These are phyloP conservation scores for Daldinia sp. DNA, from an alignment of 2,329 filamentous ascomycete species.

Conservation along the genomic window DNA sequence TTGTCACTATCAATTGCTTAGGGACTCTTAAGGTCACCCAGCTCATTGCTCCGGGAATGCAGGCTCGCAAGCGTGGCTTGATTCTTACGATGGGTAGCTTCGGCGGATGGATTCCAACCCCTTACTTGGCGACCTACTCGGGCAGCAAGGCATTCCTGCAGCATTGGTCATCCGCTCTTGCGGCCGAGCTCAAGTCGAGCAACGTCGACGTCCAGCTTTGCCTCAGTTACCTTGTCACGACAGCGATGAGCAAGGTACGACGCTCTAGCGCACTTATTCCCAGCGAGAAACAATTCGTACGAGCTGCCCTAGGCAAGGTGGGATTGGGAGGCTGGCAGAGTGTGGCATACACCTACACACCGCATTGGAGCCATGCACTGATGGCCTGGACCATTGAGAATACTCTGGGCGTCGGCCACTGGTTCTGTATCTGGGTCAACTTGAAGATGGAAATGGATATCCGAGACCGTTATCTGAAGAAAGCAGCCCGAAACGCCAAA, in stretches of 20 bases:
- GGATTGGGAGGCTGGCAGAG: slow-evolving; percentile 83
- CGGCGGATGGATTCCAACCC: slow-evolving; percentile 90
- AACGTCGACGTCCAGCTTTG: slow-evolving; percentile 92
- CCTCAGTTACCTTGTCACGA: slow-evolving; percentile 92
- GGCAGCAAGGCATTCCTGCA: slow-evolving; percentile 98
- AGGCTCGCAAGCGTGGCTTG: slow-evolving; percentile 84
- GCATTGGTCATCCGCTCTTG: slow-evolving; percentile 91
- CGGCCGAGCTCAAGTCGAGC: slow-evolving; percentile 81
- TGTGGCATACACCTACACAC: slow-evolving; percentile 86
- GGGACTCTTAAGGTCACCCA: slow-evolving; percentile 91
- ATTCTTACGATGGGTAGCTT: slow-evolving; percentile 98
- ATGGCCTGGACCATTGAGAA: slow-evolving; percentile 85
- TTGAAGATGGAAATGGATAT: slow-evolving; percentile 84
- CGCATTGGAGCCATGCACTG: slow-evolving; percentile 91
- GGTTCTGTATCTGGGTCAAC: slow-evolving; percentile 63
- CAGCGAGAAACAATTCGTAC: slow-evolving; percentile 84
- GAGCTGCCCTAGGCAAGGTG: slow-evolving; percentile 81
- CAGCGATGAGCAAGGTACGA: slow-evolving; percentile 96
- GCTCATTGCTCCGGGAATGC: slow-evolving; percentile 85
- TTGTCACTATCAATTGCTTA: slow-evolving; percentile 94
- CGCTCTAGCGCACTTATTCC: slow-evolving; percentile 82
- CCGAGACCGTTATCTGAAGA: slow-evolving; percentile 82
- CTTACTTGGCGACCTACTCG: slow-evolving; percentile 93
- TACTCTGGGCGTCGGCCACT: slow-evolving; percentile 64
- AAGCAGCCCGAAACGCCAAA: slow-evolving; percentile 85